Conservation (phyloP, 495 filamentous ascomycete species). For the Xylaria acuta region DNA sequence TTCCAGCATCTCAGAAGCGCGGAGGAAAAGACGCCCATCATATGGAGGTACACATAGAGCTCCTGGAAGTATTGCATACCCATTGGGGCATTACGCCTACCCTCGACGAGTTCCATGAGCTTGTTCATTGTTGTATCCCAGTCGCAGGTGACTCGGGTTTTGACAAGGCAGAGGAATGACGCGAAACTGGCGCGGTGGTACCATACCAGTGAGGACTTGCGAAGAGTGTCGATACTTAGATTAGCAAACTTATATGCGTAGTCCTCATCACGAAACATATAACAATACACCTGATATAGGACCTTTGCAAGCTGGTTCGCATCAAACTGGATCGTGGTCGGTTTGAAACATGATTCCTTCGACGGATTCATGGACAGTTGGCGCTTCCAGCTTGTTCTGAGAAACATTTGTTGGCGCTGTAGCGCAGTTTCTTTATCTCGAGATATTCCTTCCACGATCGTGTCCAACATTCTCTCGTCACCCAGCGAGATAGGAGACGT, state of each 20-base stretch:
- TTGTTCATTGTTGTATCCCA: slow-evolving; percentile 21
- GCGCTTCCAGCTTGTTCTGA: slow-evolving; percentile 37
- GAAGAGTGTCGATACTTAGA: background rate
- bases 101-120: slow-evolving; percentile 37
- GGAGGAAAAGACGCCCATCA: slow-evolving; percentile 36
- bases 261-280: slow-evolving; percentile 36
- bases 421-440: slow-evolving; percentile 18
- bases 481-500: slow-evolving; percentile 42
- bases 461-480: slow-evolving; percentile 32
- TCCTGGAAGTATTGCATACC: background rate
- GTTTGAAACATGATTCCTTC: slow-evolving; percentile 22
- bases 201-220: background rate
- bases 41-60: slow-evolving; percentile 33
- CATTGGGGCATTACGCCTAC: slow-evolving; percentile 28
- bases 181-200: slow-evolving; percentile 52
- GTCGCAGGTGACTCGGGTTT: slow-evolving; percentile 30
- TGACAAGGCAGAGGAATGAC: slow-evolving; percentile 34
- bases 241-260: background rate
- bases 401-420: slow-evolving; percentile 26
- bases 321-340: slow-evolving; percentile 19
- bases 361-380: slow-evolving; percentile 27
- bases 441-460: slow-evolving; percentile 20
- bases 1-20: background rate
- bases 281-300: slow-evolving; percentile 29
- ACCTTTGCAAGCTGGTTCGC: slow-evolving; percentile 22